Conservation (phyloP, 75 land plant species). For the Gnetum montanum region DNA sequence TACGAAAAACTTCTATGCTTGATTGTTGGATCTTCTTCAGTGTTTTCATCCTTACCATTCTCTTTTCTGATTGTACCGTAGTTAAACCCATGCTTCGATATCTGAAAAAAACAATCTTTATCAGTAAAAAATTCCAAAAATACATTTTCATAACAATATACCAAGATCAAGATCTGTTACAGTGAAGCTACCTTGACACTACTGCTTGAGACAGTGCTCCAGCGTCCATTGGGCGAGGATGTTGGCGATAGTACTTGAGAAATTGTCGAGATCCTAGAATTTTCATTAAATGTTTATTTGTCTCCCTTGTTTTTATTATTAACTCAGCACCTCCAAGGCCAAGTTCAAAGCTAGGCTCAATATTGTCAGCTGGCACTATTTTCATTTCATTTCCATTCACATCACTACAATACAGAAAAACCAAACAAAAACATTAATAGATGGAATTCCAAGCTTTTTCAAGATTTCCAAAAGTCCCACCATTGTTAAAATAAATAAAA, state of each 20-base stretch:
- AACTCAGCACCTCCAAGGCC: constrained; percentile 69
- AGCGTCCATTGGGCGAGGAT: constrained; percentile 64
- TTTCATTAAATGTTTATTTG: constrained; percentile 18
- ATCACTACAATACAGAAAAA: too few species aligned
- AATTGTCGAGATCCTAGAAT: constrained; percentile 81
- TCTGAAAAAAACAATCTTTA: constrained; percentile 22
- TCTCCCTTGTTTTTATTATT: constrained; percentile 29
- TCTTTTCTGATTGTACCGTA: constrained; percentile 56
- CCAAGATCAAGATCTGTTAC: neutral
- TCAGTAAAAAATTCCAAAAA: neutral
- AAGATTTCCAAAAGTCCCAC: too few species aligned
- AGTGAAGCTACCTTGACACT: constrained; percentile 48
- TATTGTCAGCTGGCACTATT: constrained; percentile 29
- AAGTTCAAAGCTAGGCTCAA: constrained; percentile 28
- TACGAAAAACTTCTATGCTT: constrained; percentile 70
- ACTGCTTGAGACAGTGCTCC: constrained; percentile 53
- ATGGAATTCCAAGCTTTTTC: too few species aligned
- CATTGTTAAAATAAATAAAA: too few species aligned
- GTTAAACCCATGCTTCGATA: constrained; percentile 90
- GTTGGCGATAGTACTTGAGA: constrained; percentile 71
- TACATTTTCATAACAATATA: neutral
- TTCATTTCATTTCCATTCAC: constrained; percentile 44
- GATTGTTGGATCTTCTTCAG: constrained; percentile 42
- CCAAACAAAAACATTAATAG: neutral
- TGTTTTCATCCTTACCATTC: constrained; percentile 46